A percentile compares a stretch with the other conserved stretches of the same genome.
phyloP scores from a whole-genome alignment of 331 rosid species.

The Telfairia occidentalis region DNA sequence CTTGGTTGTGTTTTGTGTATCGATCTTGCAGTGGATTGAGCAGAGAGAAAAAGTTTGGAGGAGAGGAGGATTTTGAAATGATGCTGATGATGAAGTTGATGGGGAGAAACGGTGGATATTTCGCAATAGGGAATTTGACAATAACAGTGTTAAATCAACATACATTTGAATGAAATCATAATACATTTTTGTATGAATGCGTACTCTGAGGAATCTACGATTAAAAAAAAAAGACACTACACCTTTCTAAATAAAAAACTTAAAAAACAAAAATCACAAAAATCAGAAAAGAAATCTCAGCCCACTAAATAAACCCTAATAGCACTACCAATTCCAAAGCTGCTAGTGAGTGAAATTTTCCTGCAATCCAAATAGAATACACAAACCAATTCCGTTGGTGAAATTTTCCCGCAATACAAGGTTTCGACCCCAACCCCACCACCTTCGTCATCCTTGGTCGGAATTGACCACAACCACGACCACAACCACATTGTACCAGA shows the following conservation, averaged over 20 bases:
- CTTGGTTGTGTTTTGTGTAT: no score
- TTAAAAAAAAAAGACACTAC: constrained; percentile 37
- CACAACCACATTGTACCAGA: no score
- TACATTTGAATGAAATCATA: constrained; percentile 82
- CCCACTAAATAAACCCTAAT: not conserved
- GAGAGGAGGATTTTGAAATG: no score
- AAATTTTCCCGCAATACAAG: no score
- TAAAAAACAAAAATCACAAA: not conserved
- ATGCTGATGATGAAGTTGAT: no score
- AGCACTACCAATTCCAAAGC: not conserved
- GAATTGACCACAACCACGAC: no score
- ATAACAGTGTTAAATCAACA: constrained; percentile 42
- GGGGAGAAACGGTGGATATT: constrained; percentile 37
- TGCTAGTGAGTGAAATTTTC: not conserved
- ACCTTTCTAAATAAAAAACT: constrained; percentile 29
- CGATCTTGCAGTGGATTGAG: no score
- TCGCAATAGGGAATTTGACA: constrained; percentile 33
- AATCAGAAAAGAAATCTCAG: not conserved
- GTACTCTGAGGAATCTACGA: constrained; percentile 59
- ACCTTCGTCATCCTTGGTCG: no score
- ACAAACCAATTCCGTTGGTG: no score
- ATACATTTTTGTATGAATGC: constrained; percentile 42
- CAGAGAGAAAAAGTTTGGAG: no score
- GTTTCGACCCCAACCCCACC: no score
- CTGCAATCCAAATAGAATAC: not conserved